Base-by-base conservation (phyloP, 345 rosid genomes). In the Eucalyptus curtisii region DNA sequence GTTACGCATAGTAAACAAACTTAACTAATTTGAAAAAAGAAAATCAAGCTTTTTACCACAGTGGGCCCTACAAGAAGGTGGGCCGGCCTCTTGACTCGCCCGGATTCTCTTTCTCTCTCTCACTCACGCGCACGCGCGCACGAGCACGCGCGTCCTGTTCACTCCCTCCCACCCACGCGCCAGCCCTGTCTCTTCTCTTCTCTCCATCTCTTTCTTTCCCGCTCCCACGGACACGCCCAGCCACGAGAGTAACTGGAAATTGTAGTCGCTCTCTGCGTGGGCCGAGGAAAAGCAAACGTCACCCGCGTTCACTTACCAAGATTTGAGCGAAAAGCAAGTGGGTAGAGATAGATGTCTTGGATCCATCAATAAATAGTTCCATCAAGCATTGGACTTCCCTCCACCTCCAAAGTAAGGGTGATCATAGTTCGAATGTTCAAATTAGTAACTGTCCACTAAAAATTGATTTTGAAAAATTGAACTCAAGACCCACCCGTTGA, bases 401-500 rank as follows among this genome's bases (percentile, higher is more conserved):
- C 33, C 71, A 30, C 33, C 33, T 61, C 71, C 17, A 8, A 2
- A n/a, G 10, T 2, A 52, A 7, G 57, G 57, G 10, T 8, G 57
- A 52, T 19, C 25, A 2, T 20, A 19, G 5, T 0, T 52, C 2
- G 10, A 8, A 4, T 3, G 4, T n/a, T n/a, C n/a, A 52, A 52
- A 52, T 19, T 1, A 7, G 2, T 7, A 19, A 52, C 1, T 7
- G 0, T 4, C 2, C 24, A 19, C 25, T 19, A 20, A 52, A 0
- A 20, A 3, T 52, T 8, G 0, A 52, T 20, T 52, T 52, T 10
- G 0, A 20, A 52, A 52, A 52, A 8, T 52, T 52, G 4, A 8
- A 3, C 7, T 8, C 0, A 4, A 52, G 1, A 7, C 1, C 5
- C 0, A 0, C 1, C 0, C 0, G 0, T 20, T 52, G 0, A 20